These are phyloP conservation scores for Pyrenochaeta sp. DNA, from an alignment of 2,329 filamentous ascomycete species.

Conservation along the genomic window DNA sequence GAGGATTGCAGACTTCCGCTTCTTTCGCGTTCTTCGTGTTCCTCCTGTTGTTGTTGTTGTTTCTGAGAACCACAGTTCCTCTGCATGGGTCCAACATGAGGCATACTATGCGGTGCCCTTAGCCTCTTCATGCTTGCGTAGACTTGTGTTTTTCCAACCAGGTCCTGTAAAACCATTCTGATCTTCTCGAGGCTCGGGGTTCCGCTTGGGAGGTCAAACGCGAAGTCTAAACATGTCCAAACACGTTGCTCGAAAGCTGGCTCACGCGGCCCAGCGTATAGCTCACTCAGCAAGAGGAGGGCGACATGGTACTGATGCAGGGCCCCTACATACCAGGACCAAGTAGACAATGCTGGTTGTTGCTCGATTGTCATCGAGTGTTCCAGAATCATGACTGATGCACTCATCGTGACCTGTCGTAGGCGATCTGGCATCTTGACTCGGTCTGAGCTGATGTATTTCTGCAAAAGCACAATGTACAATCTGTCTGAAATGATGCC, in stretches of 20 bases:
- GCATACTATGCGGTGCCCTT: slow-evolving; percentile 60
- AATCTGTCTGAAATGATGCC: slow-evolving; percentile 69
- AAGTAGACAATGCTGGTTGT: slow-evolving; percentile 61
- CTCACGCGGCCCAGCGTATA: slow-evolving; percentile 67
- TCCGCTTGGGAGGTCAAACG: slow-evolving; percentile 68
- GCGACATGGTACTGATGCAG: slow-evolving; percentile 78
- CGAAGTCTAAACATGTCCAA: slow-evolving; percentile 76
- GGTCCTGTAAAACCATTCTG: slow-evolving; percentile 67
- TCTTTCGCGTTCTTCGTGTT: slow-evolving; percentile 7
- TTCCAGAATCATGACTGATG: slow-evolving; percentile 64
- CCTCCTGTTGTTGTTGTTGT: slow-evolving; percentile 17
- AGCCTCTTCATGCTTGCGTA: slow-evolving; percentile 69
- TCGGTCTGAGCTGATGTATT: slow-evolving; percentile 65
- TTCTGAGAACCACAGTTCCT: too few species aligned
- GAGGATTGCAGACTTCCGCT: slow-evolving; percentile 10
- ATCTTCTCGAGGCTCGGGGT: slow-evolving; percentile 66
- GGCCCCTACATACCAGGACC: slow-evolving; percentile 76
- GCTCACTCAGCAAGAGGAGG: slow-evolving; percentile 72
- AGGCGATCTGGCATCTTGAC: slow-evolving; percentile 68
- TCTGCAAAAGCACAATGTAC: slow-evolving; percentile 73
- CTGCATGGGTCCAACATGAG: slow-evolving; percentile 36
- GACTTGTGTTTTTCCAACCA: slow-evolving; percentile 67
- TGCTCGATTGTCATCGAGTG: slow-evolving; percentile 64
- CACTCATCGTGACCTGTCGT: slow-evolving; percentile 69
- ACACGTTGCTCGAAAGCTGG: slow-evolving; percentile 69